Percentiles rank a stretch among this genome's conserved stretches.
Conservation (phyloP, 208 protist genomes). For the Leishmania aethiopica region DNA sequence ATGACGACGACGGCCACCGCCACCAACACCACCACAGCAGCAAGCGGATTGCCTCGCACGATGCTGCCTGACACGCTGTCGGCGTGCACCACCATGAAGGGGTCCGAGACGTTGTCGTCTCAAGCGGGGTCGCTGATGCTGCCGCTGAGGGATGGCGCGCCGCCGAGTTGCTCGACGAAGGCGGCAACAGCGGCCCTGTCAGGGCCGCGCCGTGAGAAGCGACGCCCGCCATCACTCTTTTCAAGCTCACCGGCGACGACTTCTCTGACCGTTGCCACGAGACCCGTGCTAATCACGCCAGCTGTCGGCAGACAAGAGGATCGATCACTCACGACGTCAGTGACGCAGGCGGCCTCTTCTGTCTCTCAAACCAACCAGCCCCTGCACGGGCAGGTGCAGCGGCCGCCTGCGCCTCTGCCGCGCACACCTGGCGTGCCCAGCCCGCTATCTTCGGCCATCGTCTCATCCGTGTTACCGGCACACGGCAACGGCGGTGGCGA, state of each 20-base stretch:
- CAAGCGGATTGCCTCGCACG: background rate
- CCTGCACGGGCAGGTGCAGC: background rate
- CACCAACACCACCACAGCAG: background rate
- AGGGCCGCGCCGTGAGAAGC: constrained; percentile 2
- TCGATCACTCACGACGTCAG: background rate
- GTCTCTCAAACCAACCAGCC: background rate
- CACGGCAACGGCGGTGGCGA: background rate
- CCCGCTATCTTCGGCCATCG: background rate
- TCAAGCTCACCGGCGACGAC: background rate
- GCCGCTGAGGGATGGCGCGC: background rate
- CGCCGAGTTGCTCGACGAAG: too few relatives aligned
- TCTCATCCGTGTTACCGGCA: background rate
- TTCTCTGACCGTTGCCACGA: background rate
- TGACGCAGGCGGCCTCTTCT: background rate
- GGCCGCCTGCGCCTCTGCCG: background rate
- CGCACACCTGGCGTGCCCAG: background rate
- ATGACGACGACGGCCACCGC: background rate
- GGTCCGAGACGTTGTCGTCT: background rate
- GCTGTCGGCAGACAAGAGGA: background rate
- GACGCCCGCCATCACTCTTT: constrained; percentile 14
- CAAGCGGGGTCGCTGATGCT: background rate
- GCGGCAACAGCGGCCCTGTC: background rate
- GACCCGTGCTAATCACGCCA: constrained; percentile 1
- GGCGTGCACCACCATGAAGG: background rate
- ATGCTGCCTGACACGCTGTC: background rate